Conservation (phyloP, 2,329 filamentous ascomycete genomes). For the Aphanoascus verrucosus region DNA sequence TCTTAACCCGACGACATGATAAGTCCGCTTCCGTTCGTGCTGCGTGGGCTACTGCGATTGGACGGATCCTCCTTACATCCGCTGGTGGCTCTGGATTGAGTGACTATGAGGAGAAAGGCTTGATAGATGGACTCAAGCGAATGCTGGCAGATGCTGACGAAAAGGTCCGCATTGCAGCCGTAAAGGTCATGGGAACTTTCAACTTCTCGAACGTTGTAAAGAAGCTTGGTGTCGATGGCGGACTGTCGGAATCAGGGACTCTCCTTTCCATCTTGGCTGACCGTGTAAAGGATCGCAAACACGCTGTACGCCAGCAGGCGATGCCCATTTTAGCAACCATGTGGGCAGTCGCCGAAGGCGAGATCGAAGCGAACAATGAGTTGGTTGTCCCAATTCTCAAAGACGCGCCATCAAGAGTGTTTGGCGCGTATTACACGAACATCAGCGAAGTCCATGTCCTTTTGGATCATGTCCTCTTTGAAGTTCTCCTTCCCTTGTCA, state of each 20-base stretch:
- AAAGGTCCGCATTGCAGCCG: constrained; percentile 78
- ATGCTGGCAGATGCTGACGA: constrained; percentile 84
- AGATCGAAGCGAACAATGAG: constrained; percentile 75
- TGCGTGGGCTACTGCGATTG: constrained; percentile 74
- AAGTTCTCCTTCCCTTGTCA: constrained; percentile 76
- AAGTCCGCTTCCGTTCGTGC: constrained; percentile 72
- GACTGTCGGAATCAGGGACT: constrained; percentile 63
- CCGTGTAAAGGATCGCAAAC: constrained; percentile 75
- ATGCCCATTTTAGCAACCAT: constrained; percentile 75
- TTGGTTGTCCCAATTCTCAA: constrained; percentile 62
- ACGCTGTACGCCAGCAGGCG: constrained; percentile 69
- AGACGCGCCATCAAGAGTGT: constrained; percentile 71
- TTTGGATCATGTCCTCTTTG: constrained; percentile 74
- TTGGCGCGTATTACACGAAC: constrained; percentile 83
- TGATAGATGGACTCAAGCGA: constrained; percentile 64
- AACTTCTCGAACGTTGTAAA: constrained; percentile 68
- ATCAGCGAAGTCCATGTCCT: constrained; percentile 75
- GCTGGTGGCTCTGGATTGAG: constrained; percentile 83
- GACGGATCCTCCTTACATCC: constrained; percentile 80
- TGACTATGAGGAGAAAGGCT: constrained; percentile 63
- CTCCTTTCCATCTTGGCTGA: constrained; percentile 74
- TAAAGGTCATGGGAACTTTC: constrained; percentile 72
- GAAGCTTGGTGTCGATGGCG: constrained; percentile 67
- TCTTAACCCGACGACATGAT: constrained; percentile 75
- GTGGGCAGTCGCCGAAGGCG: constrained; percentile 86